Conservation (phyloP, 2,329 filamentous ascomycete genomes). For the Fusarium beomiforme region DNA sequence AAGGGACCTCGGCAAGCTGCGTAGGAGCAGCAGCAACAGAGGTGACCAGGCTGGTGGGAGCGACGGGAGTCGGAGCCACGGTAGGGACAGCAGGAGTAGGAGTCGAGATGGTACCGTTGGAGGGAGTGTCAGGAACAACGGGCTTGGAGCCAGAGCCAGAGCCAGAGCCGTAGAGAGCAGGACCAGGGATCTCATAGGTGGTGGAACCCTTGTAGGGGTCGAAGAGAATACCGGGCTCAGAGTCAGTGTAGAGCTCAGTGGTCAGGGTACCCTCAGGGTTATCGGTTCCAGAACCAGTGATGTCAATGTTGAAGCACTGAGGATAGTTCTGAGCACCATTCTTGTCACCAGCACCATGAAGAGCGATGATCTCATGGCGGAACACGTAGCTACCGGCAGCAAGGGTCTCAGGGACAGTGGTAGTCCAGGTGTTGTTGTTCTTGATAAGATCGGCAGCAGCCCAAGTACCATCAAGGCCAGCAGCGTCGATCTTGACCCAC, state of each 20-base stretch:
- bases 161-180: constrained; percentile 41
- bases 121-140: constrained; percentile 9
- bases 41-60: neutral
- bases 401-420: constrained; percentile 50
- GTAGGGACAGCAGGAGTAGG: constrained; percentile 5
- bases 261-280: constrained; percentile 47
- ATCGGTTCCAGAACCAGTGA: constrained; percentile 54
- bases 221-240: constrained; percentile 48
- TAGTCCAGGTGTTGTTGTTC: constrained; percentile 50
- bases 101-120: constrained; percentile 5
- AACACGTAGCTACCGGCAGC: constrained; percentile 58
- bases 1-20: neutral
- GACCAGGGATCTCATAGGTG: constrained; percentile 45
- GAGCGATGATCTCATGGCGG: constrained; percentile 63
- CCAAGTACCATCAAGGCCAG: constrained; percentile 55
- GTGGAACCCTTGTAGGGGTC: constrained; percentile 43
- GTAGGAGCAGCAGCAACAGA: neutral
- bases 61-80: constrained; percentile 4
- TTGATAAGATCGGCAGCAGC: constrained; percentile 55
- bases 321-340: constrained; percentile 36
- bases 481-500: constrained; percentile 73
- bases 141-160: constrained; percentile 24
- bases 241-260: constrained; percentile 44
- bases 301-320: constrained; percentile 43
- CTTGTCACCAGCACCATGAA: constrained; percentile 52